Evolutionary conservation across 2,329 filamentous ascomycete species (phyloP).

Genomic region (Sporothrix schenckii): DNA sequence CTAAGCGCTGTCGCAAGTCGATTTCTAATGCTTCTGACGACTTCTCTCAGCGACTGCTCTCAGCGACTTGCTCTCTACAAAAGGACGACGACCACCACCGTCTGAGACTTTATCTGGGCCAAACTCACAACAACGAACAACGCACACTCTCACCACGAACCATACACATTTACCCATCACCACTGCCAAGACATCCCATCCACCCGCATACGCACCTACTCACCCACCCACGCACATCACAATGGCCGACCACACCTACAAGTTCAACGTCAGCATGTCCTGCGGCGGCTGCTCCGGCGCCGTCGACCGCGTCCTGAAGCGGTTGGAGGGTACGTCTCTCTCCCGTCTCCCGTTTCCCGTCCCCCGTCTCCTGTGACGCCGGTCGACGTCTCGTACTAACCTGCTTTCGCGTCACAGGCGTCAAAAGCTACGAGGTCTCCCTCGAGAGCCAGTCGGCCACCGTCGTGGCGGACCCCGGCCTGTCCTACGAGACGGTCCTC

Average conservation of each 20-base stretch:
- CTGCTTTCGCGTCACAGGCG: constrained; percentile 56
- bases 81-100: constrained; percentile 5
- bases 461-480: constrained; percentile 68
- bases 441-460: constrained; percentile 84
- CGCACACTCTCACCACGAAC: background rate
- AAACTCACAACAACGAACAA: background rate
- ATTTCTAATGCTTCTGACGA: constrained; percentile 10
- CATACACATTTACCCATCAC: too few relatives aligned
- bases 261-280: constrained; percentile 92
- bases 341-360: too few relatives aligned
- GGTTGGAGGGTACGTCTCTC: constrained; percentile 70
- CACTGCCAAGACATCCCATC: background rate
- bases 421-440: constrained; percentile 83
- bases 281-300: constrained; percentile 96
- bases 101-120: background rate
- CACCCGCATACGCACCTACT: background rate
- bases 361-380: too few relatives aligned
- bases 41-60: too few relatives aligned
- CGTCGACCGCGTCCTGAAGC: constrained; percentile 87
- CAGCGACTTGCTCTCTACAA: background rate
- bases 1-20: constrained; percentile 17
- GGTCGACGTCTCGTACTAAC: constrained; percentile 25
- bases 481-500: constrained; percentile 80
- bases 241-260: constrained; percentile 87
- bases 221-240: constrained; percentile 37